Evolutionary conservation across 2,329 filamentous ascomycete species (phyloP).

Genomic region (Aspergillus puulaauensis): DNA sequence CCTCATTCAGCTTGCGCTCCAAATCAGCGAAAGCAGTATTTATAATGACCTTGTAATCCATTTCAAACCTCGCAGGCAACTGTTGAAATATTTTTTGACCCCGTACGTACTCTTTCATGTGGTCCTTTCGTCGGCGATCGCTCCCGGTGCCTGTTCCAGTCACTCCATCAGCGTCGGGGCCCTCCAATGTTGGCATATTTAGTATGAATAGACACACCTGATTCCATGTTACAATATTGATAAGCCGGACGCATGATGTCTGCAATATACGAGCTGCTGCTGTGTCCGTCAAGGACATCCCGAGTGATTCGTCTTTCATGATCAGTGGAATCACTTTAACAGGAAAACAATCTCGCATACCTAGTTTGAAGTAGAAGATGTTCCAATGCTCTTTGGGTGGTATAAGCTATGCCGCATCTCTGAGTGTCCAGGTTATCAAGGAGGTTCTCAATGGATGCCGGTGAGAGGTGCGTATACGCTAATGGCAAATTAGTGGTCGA

Average conservation of each 20-base stretch:
- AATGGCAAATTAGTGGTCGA: not conserved
- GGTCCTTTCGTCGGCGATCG: conserved; percentile 2
- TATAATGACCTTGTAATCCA: not conserved
- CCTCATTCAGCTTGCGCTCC: not conserved
- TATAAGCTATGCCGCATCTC: not conserved
- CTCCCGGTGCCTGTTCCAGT: not conserved
- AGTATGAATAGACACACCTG: not conserved
- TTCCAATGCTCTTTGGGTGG: not conserved
- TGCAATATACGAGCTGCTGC: conserved; percentile 5
- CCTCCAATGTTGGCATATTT: not conserved
- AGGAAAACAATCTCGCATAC: not conserved
- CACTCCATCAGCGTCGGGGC: not conserved
- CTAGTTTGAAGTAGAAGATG: not conserved
- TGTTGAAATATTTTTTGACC: not conserved
- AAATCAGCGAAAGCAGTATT: not conserved
- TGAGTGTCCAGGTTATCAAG: not conserved
- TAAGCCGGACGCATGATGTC: conserved; percentile 6
- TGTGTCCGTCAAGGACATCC: not conserved
- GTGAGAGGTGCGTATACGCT: conserved; percentile 1
- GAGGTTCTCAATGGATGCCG: not conserved
- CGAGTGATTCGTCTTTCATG: not conserved
- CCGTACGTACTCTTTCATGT: conserved; percentile 1
- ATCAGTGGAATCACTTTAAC: not conserved
- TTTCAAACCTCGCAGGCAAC: not conserved
- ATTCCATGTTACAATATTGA: not conserved